Base-by-base conservation (phyloP, 73 alveolate species). In the Paramecium pentaurelia region DNA sequence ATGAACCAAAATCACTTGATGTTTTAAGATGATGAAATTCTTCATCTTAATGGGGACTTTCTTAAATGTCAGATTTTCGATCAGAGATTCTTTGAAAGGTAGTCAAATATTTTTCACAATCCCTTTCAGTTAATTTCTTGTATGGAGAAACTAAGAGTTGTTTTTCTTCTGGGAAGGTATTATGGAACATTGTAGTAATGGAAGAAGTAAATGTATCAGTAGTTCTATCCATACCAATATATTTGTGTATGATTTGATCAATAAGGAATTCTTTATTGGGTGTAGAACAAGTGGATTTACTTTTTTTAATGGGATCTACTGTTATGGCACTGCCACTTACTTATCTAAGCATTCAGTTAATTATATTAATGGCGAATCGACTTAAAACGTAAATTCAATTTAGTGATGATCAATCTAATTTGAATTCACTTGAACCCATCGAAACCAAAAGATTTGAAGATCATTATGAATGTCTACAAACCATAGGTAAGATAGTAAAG, bases 181-280 rank as follows among this genome's bases (percentile, higher is more conserved):
- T 18, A 34, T 71, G 86, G 14, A 71, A 71, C 86, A 71, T 71
- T 9, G 86, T 71, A 32, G 86, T 71, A 7, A 71, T 71, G 6
- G 86, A 71, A 12, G 36, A 60, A 18, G 36, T 60, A 7, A 25
- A 16, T 16, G 36, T 25, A 34, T 71, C 86, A 27, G 49, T 6
- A 7, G 49, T 32, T 27, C 58, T 11, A 60, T 60, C 83, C 83
- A 32, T 60, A 3, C 83, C 36, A 18, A 60, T 14, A 60, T 60
- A 60, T 60, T 60, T 60, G 18, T 60, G 22, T 16, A 60, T 60
- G 42, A 60, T 60, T 25, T 60, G 45, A 28, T 60, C 83, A 28
- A 60, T 60, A 0, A 3, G 27, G 9, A 49, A 11, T 49, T 60
- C 83, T 60, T 60, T 60, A 32, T 11, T 58, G 14, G 75, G 75